A percentile compares a stretch with the other conserved stretches of the same genome.
Evolutionary conservation across 495 filamentous ascomycete species (phyloP).

Genomic region (Tirmania nivea): DNA sequence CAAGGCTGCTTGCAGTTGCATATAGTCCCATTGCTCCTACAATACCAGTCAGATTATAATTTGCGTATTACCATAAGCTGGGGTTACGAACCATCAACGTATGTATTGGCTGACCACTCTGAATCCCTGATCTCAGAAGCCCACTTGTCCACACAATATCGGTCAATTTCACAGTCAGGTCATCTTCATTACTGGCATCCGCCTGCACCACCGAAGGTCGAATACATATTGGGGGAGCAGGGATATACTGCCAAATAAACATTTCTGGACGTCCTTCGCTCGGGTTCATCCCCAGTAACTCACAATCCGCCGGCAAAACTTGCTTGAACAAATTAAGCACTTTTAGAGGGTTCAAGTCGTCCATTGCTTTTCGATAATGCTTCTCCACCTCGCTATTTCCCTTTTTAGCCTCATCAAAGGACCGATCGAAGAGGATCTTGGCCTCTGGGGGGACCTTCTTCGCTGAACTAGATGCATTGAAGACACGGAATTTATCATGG

Average conservation of each 20-base stretch:
- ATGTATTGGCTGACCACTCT: conserved; percentile 59
- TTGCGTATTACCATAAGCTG: background rate
- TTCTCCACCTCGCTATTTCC: conserved; percentile 66
- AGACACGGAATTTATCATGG: conserved; percentile 79
- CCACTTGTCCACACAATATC: conserved; percentile 84
- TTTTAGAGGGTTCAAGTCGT: conserved; percentile 76
- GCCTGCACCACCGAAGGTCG: conserved; percentile 85
- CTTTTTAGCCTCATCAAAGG: conserved; percentile 54
- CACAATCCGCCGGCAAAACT: conserved; percentile 68
- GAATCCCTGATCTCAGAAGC: conserved; percentile 53
- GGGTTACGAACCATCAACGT: conserved; percentile 43
- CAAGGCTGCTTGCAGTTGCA: conserved; percentile 84
- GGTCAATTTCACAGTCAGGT: conserved; percentile 79
- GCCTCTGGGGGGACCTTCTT: conserved; percentile 59
- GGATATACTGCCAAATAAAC: conserved; percentile 94
- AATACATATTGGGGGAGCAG: conserved; percentile 81
- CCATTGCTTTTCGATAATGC: conserved; percentile 70
- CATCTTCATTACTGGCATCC: conserved; percentile 78
- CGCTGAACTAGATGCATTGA: conserved; percentile 61
- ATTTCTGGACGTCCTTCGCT: conserved; percentile 78
- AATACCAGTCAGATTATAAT: background rate
- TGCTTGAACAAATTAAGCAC: conserved; percentile 78
- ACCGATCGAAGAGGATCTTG: conserved; percentile 64
- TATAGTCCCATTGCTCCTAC: conserved; percentile 81
- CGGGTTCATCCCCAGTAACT: conserved; percentile 72